These are phyloP conservation scores for Kalmusia sp. DNA, from an alignment of 2,329 filamentous ascomycete genomes.

Conservation along the genomic window DNA sequence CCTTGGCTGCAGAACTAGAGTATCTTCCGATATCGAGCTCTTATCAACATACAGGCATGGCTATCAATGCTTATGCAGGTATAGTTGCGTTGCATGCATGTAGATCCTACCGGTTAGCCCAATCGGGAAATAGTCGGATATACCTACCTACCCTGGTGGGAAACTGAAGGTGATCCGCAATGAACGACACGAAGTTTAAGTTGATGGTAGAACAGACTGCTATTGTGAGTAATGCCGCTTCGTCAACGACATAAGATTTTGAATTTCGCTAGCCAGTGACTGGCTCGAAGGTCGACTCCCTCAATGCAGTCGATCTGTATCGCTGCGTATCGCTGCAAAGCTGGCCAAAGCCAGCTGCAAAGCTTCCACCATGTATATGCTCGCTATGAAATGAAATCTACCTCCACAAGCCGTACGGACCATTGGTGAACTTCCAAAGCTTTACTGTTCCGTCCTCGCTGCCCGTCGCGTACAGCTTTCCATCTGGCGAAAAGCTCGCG, in stretches of 20 bases:
- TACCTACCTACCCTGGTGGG: neutral
- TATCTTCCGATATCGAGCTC: slow-evolving; percentile 2
- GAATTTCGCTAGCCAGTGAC: too few species aligned
- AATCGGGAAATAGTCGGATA: slow-evolving; percentile 4
- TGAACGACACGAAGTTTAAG: neutral
- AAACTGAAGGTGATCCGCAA: neutral
- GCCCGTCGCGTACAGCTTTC: slow-evolving; percentile 93
- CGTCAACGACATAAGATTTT: neutral
- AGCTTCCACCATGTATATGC: neutral
- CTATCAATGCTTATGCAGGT: slow-evolving; percentile 15
- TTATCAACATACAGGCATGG: slow-evolving; percentile 11
- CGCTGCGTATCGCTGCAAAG: neutral
- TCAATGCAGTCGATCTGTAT: neutral
- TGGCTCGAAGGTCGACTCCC: neutral
- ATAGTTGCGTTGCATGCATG: slow-evolving; percentile 2
- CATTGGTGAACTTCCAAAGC: slow-evolving; percentile 74
- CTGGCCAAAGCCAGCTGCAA: neutral
- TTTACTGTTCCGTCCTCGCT: slow-evolving; percentile 99
- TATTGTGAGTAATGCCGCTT: neutral
- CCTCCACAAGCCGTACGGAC: slow-evolving; percentile 71
- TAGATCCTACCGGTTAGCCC: slow-evolving; percentile 11
- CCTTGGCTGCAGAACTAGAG: slow-evolving; percentile 20
- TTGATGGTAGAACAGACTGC: neutral
- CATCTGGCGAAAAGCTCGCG: slow-evolving; percentile 90
- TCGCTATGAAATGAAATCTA: slow-evolving; percentile 34